A percentile compares a stretch with the other conserved stretches of the same genome.
Evolutionary conservation across 106 monocot species (phyloP).

Genomic region (Agapanthus africanus): DNA sequence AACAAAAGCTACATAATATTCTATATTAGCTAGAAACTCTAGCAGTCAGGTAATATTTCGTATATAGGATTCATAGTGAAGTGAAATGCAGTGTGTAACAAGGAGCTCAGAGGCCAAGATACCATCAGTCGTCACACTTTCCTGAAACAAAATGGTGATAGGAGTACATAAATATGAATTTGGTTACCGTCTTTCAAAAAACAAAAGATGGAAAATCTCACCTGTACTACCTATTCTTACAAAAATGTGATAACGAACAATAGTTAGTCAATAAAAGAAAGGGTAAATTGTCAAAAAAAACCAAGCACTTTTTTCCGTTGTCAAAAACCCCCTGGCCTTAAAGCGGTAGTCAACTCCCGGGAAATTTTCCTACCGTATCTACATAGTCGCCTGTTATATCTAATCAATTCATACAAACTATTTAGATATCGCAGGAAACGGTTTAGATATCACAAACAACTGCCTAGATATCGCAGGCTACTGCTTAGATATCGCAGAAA

Average conservation of each 20-base stretch:
- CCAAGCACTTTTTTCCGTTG: too few relatives aligned
- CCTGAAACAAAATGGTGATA: neutral
- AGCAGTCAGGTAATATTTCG: neutral
- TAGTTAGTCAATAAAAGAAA: too few relatives aligned
- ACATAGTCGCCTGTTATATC: too few relatives aligned
- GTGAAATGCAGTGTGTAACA: neutral
- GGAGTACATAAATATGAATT: neutral
- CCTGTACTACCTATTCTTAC: neutral
- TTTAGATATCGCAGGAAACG: too few relatives aligned
- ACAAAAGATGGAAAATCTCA: neutral
- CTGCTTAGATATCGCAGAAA: too few relatives aligned
- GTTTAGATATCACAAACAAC: too few relatives aligned
- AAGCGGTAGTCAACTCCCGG: too few relatives aligned
- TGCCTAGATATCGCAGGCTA: too few relatives aligned
- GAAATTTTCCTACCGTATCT: too few relatives aligned
- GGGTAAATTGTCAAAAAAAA: too few relatives aligned
- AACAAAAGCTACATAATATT: neutral
- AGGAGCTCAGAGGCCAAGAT: neutral
- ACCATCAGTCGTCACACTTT: neutral
- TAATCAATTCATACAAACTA: too few relatives aligned
- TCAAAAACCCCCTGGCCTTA: too few relatives aligned
- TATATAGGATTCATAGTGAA: neutral
- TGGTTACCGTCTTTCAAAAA: neutral
- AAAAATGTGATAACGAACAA: neutral
- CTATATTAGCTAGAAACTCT: neutral